These are phyloP conservation scores for Chaetomium sp. DNA, from an alignment of 2,329 filamentous ascomycete species.

Conservation along the genomic window DNA sequence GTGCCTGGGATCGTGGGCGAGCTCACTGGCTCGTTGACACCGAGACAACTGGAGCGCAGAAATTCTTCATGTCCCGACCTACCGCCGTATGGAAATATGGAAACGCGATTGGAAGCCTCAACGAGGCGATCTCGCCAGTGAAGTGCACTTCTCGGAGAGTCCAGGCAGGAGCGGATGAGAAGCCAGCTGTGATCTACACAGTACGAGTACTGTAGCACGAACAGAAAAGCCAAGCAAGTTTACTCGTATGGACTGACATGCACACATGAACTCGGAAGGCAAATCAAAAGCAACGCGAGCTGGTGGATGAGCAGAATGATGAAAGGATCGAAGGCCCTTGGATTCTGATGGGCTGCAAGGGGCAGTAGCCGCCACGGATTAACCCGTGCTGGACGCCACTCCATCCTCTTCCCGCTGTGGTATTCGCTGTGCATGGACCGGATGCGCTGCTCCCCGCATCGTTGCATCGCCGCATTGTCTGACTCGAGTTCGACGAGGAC, in stretches of 20 bases:
- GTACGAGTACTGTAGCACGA: not conserved
- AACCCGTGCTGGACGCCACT: slow-evolving; percentile 4
- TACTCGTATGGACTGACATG: too few species aligned
- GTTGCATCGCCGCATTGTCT: not conserved
- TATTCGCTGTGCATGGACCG: slow-evolving; percentile 9
- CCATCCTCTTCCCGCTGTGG: not conserved
- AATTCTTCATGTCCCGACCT: not conserved
- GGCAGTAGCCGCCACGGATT: slow-evolving; percentile 14
- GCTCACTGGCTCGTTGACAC: too few species aligned
- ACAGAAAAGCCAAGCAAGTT: not conserved
- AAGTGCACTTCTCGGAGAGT: not conserved
- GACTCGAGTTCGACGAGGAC: not conserved
- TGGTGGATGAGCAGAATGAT: not conserved
- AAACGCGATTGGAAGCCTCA: not conserved
- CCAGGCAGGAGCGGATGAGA: not conserved
- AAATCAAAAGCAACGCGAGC: slow-evolving; percentile 17
- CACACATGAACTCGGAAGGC: not conserved
- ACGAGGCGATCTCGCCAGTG: not conserved
- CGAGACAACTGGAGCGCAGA: not conserved
- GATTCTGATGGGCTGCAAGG: slow-evolving; percentile 15
- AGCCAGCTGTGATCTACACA: not conserved
- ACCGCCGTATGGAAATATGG: too few species aligned
- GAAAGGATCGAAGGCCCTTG: not conserved
- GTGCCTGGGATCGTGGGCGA: too few species aligned
- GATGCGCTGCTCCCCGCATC: slow-evolving; percentile 6